Evolutionary conservation across 202 grass and related monocot genomes (phyloP).

Genomic region (Cymbopogon flexuosus): DNA sequence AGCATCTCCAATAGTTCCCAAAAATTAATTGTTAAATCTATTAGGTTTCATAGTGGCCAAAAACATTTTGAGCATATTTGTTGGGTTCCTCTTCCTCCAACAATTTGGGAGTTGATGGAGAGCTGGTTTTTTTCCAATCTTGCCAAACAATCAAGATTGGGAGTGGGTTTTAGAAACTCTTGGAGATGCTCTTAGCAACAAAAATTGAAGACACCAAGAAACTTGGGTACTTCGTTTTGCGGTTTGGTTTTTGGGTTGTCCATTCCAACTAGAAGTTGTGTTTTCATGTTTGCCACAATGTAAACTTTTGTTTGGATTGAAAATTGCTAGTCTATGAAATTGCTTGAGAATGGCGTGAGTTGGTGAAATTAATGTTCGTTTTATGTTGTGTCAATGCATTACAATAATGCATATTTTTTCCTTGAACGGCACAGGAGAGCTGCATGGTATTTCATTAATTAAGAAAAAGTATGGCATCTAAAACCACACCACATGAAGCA

Average conservation of each 20-base stretch:
- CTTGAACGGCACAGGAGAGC: too few relatives aligned
- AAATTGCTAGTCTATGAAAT: neutral
- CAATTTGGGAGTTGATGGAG: too few relatives aligned
- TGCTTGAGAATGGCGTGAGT: neutral
- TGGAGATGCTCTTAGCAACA: neutral
- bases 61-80: too few relatives aligned
- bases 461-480: neutral
- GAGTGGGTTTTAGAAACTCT: too few relatives aligned
- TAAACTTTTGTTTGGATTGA: neutral
- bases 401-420: neutral
- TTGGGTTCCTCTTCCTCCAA: too few relatives aligned
- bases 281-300: neutral
- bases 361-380: neutral
- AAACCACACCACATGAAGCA: neutral
- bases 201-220: neutral
- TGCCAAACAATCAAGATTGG: too few relatives aligned
- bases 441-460: too few relatives aligned
- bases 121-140: too few relatives aligned
- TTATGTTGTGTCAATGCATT: neutral
- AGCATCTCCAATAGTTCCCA: too few relatives aligned
- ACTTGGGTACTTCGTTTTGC: neutral
- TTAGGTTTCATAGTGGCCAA: too few relatives aligned
- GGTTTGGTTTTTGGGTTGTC: neutral
- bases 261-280: neutral
- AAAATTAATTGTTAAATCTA: too few relatives aligned